A percentile compares a stretch with the other conserved stretches of the same genome.
phyloP scores from a whole-genome alignment of 768 basidiomycete species.

The Tephrocybe rancida region DNA sequence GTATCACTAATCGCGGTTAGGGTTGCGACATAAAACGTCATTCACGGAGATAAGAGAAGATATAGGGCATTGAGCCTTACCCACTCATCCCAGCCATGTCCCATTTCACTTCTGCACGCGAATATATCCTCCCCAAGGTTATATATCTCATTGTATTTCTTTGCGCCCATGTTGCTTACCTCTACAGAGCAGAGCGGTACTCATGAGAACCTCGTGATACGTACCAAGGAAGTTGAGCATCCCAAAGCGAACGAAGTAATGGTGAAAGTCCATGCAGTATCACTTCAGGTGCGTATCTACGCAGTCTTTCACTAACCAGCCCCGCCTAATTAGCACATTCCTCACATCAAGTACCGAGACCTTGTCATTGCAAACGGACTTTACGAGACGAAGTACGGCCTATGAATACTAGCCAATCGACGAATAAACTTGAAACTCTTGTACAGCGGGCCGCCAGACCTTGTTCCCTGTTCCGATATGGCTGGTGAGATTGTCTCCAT shows the following conservation, averaged over 20 bases:
- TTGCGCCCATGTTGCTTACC: background rate
- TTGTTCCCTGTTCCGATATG: conserved; percentile 50
- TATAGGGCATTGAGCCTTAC: no score
- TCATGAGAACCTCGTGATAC: conserved; percentile 25
- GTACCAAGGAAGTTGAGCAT: conserved; percentile 23
- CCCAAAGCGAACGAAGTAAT: conserved; percentile 52
- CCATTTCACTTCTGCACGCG: conserved; percentile 8
- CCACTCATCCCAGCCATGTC: no score
- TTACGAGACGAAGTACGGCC: conserved; percentile 36
- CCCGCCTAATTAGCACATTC: background rate
- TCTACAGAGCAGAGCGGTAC: conserved; percentile 16
- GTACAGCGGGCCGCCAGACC: conserved; percentile 18
- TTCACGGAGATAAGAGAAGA: no score
- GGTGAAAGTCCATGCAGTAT: conserved; percentile 58
- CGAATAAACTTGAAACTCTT: background rate
- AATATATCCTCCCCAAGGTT: conserved; percentile 18
- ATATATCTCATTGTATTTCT: background rate
- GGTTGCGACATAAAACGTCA: no score
- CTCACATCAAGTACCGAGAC: conserved; percentile 46
- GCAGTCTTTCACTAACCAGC: background rate
- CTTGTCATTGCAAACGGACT: conserved; percentile 38
- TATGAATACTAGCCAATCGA: no score
- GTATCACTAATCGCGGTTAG: no score
- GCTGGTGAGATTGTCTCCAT: conserved; percentile 59
- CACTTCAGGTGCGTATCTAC: conserved; percentile 42